A percentile compares a stretch with the other conserved stretches of the same genome.
Evolutionary conservation across 306 rosid genomes (phyloP).

Genomic region (Benincasa hispida): DNA sequence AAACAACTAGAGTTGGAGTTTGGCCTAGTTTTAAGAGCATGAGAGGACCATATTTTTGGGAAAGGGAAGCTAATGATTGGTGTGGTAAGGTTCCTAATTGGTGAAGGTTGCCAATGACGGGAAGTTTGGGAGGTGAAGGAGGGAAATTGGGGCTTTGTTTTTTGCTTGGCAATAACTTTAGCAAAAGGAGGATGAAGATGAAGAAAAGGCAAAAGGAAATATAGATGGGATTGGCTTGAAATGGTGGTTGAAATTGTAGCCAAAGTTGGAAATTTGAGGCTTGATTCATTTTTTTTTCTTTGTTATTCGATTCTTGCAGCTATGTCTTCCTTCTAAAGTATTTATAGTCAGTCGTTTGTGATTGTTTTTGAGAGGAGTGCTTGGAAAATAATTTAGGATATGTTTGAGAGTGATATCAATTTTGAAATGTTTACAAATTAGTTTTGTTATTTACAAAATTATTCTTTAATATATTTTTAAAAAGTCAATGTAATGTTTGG

Average conservation of each 20-base stretch:
- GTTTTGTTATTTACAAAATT: too few relatives aligned
- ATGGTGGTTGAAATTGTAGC: background rate
- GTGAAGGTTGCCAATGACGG: conserved; percentile 50
- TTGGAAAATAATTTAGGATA: too few relatives aligned
- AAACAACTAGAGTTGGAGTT: conserved; percentile 13
- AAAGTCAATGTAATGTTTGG: too few relatives aligned
- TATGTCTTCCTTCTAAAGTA: background rate
- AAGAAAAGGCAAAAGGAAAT: background rate
- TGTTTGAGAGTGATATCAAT: too few relatives aligned
- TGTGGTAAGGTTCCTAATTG: conserved; percentile 23
- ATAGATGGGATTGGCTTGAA: background rate
- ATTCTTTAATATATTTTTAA: too few relatives aligned
- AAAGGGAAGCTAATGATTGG: conserved; percentile 16
- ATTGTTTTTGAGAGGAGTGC: too few relatives aligned
- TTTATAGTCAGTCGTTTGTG: background rate
- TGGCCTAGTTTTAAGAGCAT: conserved; percentile 43
- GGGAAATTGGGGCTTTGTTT: background rate
- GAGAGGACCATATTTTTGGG: conserved; percentile 30
- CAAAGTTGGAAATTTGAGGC: background rate
- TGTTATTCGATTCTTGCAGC: background rate
- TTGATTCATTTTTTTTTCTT: background rate
- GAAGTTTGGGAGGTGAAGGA: conserved; percentile 9
- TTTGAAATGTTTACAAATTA: too few relatives aligned
- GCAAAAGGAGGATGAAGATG: background rate
- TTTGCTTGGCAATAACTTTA: background rate